phyloP scores from a whole-genome alignment of 805 yeast genomes.

The Zygosaccharomyces rouxii region DNA sequence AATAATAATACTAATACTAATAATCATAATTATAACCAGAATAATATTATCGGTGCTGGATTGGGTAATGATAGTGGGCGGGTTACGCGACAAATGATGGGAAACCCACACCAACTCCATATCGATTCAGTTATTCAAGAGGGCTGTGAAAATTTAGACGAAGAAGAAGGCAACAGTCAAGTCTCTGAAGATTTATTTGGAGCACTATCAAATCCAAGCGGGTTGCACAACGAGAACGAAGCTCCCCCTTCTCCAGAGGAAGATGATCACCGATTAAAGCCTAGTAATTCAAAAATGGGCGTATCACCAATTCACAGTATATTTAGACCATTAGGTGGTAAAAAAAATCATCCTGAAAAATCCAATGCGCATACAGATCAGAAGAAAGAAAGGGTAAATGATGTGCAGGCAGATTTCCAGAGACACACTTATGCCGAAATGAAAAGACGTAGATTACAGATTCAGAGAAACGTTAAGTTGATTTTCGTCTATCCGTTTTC shows the following conservation, averaged over 20 bases:
- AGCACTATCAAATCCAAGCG: neutral
- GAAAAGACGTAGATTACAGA: slow-evolving; percentile 56
- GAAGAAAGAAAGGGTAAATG: slow-evolving; percentile 7
- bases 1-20: neutral
- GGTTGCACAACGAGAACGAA: neutral
- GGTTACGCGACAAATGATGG: neutral
- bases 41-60: neutral
- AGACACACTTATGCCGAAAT: slow-evolving; percentile 57
- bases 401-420: slow-evolving; percentile 42
- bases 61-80: neutral
- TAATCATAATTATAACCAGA: neutral
- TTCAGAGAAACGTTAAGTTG: slow-evolving; percentile 71
- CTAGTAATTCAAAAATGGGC: neutral
- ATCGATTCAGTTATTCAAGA: neutral
- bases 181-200: neutral
- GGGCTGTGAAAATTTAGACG: neutral
- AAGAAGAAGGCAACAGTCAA: neutral
- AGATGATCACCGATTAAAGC: neutral
- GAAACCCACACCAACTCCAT: neutral
- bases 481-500: slow-evolving; percentile 83
- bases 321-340: neutral
- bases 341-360: neutral
- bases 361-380: neutral
- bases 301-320: slow-evolving; percentile 1
- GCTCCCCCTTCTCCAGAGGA: neutral